Evolutionary conservation across 2,329 filamentous ascomycete genomes (phyloP).

Genomic region (Ramularia endophylla): DNA sequence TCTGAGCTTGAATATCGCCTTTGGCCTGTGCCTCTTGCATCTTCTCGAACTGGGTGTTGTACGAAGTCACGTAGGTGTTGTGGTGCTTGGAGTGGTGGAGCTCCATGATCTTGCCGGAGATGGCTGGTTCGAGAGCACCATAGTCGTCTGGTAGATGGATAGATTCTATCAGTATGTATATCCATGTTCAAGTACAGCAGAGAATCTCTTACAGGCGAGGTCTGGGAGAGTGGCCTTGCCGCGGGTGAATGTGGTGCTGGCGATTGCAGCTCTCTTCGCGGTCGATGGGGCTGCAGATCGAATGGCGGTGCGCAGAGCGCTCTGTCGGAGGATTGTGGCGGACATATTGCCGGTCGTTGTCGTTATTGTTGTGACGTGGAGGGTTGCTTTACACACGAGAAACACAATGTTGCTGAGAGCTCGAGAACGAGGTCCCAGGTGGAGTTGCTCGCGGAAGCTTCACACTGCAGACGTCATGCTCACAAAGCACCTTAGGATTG

Average conservation of each 20-base stretch:
- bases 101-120: conserved; percentile 93
- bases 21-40: conserved; percentile 52
- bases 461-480: too few relatives aligned
- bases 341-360: conserved; percentile 56
- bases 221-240: conserved; percentile 92
- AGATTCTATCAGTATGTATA: too few relatives aligned
- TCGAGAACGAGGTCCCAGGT: too few relatives aligned
- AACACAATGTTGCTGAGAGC: neutral
- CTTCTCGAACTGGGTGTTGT: conserved; percentile 74
- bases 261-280: conserved; percentile 55
- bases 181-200: too few relatives aligned
- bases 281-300: conserved; percentile 60
- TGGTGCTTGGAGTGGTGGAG: conserved; percentile 93
- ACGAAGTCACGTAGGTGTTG: conserved; percentile 85
- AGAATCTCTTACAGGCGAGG: conserved; percentile 57
- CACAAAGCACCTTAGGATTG: too few relatives aligned
- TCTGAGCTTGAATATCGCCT: conserved; percentile 49
- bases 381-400: too few relatives aligned
- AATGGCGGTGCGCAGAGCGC: conserved; percentile 64
- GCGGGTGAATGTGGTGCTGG: conserved; percentile 70
- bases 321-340: conserved; percentile 66
- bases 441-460: too few relatives aligned
- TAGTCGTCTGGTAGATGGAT: conserved; percentile 68
- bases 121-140: conserved; percentile 76
- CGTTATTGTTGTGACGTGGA: neutral